Conservation (phyloP, 2,329 filamentous ascomycete species). For the Monosporascus sp. region DNA sequence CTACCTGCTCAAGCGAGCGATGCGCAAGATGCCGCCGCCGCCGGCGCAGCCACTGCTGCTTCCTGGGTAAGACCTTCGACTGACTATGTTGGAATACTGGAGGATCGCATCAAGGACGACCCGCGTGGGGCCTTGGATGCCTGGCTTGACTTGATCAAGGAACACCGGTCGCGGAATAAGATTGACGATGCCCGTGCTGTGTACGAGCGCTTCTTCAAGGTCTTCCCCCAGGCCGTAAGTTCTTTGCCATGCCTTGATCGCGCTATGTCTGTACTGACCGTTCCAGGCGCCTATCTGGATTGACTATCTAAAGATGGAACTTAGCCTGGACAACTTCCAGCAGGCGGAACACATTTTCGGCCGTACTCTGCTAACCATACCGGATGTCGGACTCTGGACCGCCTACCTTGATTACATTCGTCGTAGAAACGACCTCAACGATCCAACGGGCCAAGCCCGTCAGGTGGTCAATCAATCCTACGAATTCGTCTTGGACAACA, state of each 20-base stretch:
- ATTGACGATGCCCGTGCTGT: conserved; percentile 73
- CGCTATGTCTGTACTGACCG: conserved; percentile 28
- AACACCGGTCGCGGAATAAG: conserved; percentile 77
- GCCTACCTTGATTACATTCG: conserved; percentile 94
- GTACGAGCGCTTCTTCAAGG: conserved; percentile 80
- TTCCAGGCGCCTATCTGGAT: conserved; percentile 88
- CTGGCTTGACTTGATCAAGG: conserved; percentile 81
- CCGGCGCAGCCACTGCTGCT: conserved; percentile 7
- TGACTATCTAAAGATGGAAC: conserved; percentile 82
- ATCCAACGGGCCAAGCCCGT: conserved; percentile 70
- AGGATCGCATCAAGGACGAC: conserved; percentile 88
- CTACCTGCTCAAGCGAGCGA: conserved; percentile 10
- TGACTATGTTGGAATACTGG: conserved; percentile 73
- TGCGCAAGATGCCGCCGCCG: conserved; percentile 3
- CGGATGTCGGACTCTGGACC: conserved; percentile 84
- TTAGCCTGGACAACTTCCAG: conserved; percentile 76
- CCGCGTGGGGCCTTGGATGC: conserved; percentile 88
- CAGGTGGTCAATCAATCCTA: conserved; percentile 80
- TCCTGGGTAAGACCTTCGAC: conserved; percentile 42
- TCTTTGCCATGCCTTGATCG: neutral
- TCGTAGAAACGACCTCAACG: conserved; percentile 82
- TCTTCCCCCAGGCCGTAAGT: conserved; percentile 90
- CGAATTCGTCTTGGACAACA: conserved; percentile 83
- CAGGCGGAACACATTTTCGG: conserved; percentile 80
- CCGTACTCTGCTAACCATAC: conserved; percentile 69